Conservation (phyloP, 371 early-diverging fungal genomes). For the Apophysomyces elegans region DNA sequence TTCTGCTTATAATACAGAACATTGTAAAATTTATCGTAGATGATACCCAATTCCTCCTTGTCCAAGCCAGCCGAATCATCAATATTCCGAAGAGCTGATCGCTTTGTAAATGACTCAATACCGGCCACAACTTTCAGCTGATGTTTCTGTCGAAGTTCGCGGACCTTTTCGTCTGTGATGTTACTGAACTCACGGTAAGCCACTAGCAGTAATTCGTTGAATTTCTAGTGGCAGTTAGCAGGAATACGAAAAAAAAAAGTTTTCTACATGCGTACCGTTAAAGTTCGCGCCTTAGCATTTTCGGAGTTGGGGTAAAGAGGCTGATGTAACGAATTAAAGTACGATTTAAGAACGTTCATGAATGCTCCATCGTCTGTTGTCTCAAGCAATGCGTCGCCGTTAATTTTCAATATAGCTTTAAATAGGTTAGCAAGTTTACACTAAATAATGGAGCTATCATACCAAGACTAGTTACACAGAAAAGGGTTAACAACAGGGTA, state of each 20-base stretch:
- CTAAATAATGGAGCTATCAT: not conserved
- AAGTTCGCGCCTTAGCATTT: constrained; percentile 52
- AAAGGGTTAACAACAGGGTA: not conserved
- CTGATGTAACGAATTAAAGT: constrained; percentile 73
- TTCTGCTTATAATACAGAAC: constrained; percentile 76
- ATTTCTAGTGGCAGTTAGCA: constrained; percentile 52
- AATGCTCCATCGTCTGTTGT: constrained; percentile 92
- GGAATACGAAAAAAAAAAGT: too few relatives aligned
- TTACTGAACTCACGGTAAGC: constrained; percentile 91
- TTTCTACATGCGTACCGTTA: constrained; percentile 43
- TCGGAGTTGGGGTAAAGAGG: constrained; percentile 59
- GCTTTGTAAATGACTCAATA: constrained; percentile 91
- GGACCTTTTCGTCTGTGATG: constrained; percentile 79
- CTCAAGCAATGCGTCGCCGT: constrained; percentile 85
- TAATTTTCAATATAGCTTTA: constrained; percentile 86
- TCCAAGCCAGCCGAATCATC: constrained; percentile 74
- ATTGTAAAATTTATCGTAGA: constrained; percentile 91
- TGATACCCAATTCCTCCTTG: constrained; percentile 82
- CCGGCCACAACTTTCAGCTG: constrained; percentile 94
- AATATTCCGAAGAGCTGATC: constrained; percentile 83
- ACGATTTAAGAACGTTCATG: constrained; percentile 77
- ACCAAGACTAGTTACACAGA: not conserved
- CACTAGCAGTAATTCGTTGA: constrained; percentile 87
- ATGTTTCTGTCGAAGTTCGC: constrained; percentile 81
- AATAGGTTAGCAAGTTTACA: not conserved